Base-by-base conservation (phyloP, 192 early-diverging fungal genomes). In the Jimgerdemannia flammicorona region DNA sequence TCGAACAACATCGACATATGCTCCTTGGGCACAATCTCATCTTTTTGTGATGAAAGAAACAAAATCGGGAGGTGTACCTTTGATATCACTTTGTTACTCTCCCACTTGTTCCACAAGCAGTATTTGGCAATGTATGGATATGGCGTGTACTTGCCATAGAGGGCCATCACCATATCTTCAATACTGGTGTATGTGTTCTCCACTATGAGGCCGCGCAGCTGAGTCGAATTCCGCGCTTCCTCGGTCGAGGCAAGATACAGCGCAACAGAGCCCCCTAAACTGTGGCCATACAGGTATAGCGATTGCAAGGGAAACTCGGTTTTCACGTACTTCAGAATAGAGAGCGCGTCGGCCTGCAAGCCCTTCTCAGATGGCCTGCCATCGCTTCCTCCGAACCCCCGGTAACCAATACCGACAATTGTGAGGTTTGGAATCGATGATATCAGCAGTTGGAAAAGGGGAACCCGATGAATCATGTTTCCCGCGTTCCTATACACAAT, bases 181-280 rank as follows among this genome's bases (percentile, higher is more conserved):
- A 81, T 80, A 7, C 72, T 77, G 8, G 79, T 76, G 64, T 78
- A 85, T 7, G 81, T 81, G 64, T 85, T 85, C 64, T 85, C 84
- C 20, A 85, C 69, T 2, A 85, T 83, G n/a, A 83, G 44, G 1
- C 81, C 80, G 40, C 20, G 71, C 9, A 83, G 18, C 59, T 78
- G 44, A 14, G 49, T 6, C 14, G 49, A 59, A 6, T 14, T 6
- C 8, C 29, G 4, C 63, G 71, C 9, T 7, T 77, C 39, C 11
- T 29, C 20, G 18, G 67, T 71, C 65, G 76, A 54, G 17, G 77
- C 81, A 44, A 85, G 69, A 63, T 79, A 70, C 19, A 75, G 29
- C 41, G 77, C 79, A 29, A 85, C 79, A 4, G 76, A 66, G 40
- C 84, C 84, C 54, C 84, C 84, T 40, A 85, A 71, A 39, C 72